Percentiles rank a stretch among this genome's conserved stretches.
Conservation (phyloP, 371 early-diverging fungal species). For the Zopfochytrium polystomum region DNA sequence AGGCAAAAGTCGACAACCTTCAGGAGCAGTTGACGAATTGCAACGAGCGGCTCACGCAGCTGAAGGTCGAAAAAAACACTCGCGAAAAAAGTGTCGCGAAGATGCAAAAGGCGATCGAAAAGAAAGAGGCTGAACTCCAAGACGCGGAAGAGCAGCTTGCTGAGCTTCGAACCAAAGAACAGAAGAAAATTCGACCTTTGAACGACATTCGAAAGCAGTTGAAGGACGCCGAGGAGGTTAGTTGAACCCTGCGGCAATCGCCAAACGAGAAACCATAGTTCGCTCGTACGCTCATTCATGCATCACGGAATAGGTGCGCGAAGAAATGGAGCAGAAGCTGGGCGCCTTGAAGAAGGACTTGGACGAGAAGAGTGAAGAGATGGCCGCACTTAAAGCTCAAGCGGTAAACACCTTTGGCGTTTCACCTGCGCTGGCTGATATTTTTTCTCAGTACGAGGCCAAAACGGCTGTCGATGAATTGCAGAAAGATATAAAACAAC, state of each 20-base stretch:
- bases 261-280: neutral
- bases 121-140: constrained; percentile 64
- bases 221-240: constrained; percentile 28
- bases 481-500: constrained; percentile 1
- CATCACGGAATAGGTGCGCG: constrained; percentile 29
- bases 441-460: constrained; percentile 31
- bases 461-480: constrained; percentile 49
- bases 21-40: constrained; percentile 68
- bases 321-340: no score
- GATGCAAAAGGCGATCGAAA: constrained; percentile 59
- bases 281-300: neutral
- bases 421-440: neutral
- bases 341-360: constrained; percentile 15
- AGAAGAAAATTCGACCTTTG: no score
- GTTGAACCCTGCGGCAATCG: no score
- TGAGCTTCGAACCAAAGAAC: constrained; percentile 52
- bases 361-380: constrained; percentile 8
- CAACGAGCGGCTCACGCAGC: constrained; percentile 62
- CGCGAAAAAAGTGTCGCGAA: constrained; percentile 73
- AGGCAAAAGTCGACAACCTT: constrained; percentile 77
- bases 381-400: constrained; percentile 36
- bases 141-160: constrained; percentile 60
- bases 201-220: constrained; percentile 37
- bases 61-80: constrained; percentile 63
- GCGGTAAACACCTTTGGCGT: constrained; percentile 23